phyloP scores from a whole-genome alignment of 805 yeast species.

The Barnettozyma vustinii region DNA sequence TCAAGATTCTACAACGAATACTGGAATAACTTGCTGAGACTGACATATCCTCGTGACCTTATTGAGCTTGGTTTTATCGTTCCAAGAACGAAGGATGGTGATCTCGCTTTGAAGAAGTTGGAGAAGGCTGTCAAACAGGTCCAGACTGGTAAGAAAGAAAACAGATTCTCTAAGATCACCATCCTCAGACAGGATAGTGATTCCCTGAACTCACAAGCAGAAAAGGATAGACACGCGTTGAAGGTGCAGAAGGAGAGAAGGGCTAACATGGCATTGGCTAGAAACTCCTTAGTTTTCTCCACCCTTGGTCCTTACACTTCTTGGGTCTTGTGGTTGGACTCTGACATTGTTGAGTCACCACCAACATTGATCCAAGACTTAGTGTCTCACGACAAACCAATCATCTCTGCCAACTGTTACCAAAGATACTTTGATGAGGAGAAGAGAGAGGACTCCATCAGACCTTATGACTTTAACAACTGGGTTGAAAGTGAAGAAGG shows the following conservation, averaged over 20 bases:
- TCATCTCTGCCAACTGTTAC: constrained; percentile 88
- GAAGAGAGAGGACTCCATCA: constrained; percentile 48
- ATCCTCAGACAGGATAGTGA: constrained; percentile 88
- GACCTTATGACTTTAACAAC: constrained; percentile 94
- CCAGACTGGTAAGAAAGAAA: constrained; percentile 57
- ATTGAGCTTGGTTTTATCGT: constrained; percentile 88
- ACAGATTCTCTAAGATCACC: constrained; percentile 77
- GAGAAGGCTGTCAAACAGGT: constrained; percentile 70
- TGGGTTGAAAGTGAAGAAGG: constrained; percentile 91
- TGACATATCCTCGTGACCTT: constrained; percentile 79
- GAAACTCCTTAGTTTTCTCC: constrained; percentile 87
- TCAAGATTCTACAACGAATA: constrained; percentile 78
- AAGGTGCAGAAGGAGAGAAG: constrained; percentile 85
- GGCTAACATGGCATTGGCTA: constrained; percentile 85
- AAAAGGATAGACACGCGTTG: constrained; percentile 87
- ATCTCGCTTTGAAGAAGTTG: constrained; percentile 62
- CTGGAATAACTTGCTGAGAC: constrained; percentile 75
- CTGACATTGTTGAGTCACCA: constrained; percentile 91
- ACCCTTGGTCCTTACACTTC: constrained; percentile 84
- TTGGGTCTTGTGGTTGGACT: constrained; percentile 96
- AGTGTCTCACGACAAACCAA: constrained; percentile 79
- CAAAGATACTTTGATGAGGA: constrained; percentile 70
- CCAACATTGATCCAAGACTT: constrained; percentile 78
- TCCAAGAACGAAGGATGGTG: constrained; percentile 82
- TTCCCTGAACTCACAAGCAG: constrained; percentile 66